Conservation (phyloP, 331 rosid genomes). For the Phaseolus coccineus region DNA sequence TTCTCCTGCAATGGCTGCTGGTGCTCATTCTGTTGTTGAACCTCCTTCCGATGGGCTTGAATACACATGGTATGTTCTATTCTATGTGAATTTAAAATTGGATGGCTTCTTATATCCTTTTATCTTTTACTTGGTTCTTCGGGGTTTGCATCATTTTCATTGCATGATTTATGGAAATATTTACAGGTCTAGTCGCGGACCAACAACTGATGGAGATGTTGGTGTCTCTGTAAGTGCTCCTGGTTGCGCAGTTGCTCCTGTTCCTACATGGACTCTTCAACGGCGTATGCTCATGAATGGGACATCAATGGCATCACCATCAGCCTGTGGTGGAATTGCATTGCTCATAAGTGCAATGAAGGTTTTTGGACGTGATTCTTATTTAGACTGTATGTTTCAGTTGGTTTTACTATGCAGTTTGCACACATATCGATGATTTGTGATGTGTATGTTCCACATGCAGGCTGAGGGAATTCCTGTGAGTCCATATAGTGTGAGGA, state of each 20-base stretch:
- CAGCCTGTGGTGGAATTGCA: conserved; percentile 98
- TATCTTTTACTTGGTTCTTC: conserved; percentile 39
- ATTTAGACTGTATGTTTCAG: conserved; percentile 41
- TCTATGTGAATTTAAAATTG: conserved; percentile 35
- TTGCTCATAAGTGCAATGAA: conserved; percentile 92
- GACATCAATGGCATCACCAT: conserved; percentile 98
- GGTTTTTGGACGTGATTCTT: conserved; percentile 57
- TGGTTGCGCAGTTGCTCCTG: conserved; percentile 98
- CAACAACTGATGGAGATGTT: conserved; percentile 92
- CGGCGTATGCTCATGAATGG: conserved; percentile 99
- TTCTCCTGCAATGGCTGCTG: conserved; percentile 98
- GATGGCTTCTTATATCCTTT: conserved; percentile 28
- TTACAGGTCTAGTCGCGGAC: conserved; percentile 98
- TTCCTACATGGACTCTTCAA: conserved; percentile 98
- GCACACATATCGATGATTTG: conserved; percentile 37
- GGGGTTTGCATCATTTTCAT: conserved; percentile 38
- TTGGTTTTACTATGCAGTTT: conserved; percentile 39
- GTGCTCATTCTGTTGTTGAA: conserved; percentile 91
- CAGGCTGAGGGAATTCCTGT: conserved; percentile 89
- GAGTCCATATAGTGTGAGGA: conserved; percentile 90
- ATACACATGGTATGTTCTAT: conserved; percentile 85
- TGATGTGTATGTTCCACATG: conserved; percentile 42
- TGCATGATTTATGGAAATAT: conserved; percentile 39
- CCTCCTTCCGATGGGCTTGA: conserved; percentile 92
- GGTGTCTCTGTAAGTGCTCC: conserved; percentile 97